Evolutionary conservation across 805 yeast species (phyloP).

Genomic region (Wickerhamomyces bisporus): DNA sequence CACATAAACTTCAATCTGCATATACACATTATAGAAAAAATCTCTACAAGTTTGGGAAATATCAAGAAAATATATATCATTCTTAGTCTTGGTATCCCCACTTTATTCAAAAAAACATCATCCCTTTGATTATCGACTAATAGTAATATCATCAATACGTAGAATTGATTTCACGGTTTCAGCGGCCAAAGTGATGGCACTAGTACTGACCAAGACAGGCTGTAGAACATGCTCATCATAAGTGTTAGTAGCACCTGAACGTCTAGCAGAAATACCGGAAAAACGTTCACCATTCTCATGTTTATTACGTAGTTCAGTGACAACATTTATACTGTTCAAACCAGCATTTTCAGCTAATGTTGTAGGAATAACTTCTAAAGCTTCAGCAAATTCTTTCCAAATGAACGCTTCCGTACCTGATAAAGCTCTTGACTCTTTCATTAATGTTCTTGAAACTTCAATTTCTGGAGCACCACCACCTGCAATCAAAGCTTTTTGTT

Average conservation of each 20-base stretch:
- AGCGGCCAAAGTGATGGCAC: conserved; percentile 91
- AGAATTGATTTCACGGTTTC: conserved; percentile 94
- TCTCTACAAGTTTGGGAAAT: no score
- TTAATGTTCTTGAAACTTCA: conserved; percentile 95
- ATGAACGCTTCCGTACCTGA: conserved; percentile 77
- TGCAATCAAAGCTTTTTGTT: conserved; percentile 89
- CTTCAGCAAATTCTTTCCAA: conserved; percentile 63
- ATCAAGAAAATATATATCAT: no score
- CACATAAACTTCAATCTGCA: no score
- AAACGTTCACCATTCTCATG: conserved; percentile 88
- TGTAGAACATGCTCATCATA: conserved; percentile 92
- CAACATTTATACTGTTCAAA: conserved; percentile 86
- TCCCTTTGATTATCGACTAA: conserved; percentile 55
- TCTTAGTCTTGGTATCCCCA: no score
- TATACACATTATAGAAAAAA: no score
- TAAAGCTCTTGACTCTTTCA: conserved; percentile 84
- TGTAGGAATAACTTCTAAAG: conserved; percentile 90
- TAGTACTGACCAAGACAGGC: conserved; percentile 90
- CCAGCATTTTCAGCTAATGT: conserved; percentile 98
- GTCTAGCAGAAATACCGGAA: conserved; percentile 94
- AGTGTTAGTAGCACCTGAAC: conserved; percentile 89
- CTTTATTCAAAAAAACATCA: no score
- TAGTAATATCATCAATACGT: conserved; percentile 95
- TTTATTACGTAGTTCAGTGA: conserved; percentile 81
- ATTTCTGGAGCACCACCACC: conserved; percentile 99